Conservation (phyloP, 2,329 filamentous ascomycete genomes). For the Nothophaeocryptopus gaeumannii region DNA sequence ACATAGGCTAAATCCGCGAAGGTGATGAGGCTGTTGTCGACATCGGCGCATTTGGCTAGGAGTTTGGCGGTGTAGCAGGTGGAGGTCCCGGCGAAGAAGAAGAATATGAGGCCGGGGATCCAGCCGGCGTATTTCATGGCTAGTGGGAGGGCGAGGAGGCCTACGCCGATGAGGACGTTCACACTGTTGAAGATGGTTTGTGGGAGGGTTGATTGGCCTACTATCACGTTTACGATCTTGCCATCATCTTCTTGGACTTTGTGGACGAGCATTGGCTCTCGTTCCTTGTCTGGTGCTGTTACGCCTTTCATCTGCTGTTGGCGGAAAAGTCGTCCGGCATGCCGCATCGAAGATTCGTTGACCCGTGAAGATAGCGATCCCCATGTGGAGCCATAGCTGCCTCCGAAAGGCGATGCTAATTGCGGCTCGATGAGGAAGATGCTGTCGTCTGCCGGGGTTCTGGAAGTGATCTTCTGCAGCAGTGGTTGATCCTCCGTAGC, state of each 20-base stretch:
- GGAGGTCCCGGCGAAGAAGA: slow-evolving; percentile 69
- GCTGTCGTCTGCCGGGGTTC: slow-evolving; percentile 37
- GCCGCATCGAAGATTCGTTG: slow-evolving; percentile 56
- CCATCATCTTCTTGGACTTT: slow-evolving; percentile 82
- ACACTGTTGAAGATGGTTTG: slow-evolving; percentile 97
- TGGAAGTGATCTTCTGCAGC: slow-evolving; percentile 28
- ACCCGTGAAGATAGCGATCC: slow-evolving; percentile 57
- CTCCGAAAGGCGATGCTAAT: slow-evolving; percentile 66
- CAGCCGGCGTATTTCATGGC: slow-evolving; percentile 85
- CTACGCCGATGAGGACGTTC: slow-evolving; percentile 87
- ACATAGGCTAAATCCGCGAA: slow-evolving; percentile 93
- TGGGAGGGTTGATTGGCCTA: slow-evolving; percentile 90
- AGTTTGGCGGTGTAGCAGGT: slow-evolving; percentile 85
- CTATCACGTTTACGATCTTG: slow-evolving; percentile 76
- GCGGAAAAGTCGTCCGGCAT: slow-evolving; percentile 52
- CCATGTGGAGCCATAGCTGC: slow-evolving; percentile 66
- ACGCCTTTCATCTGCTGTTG: slow-evolving; percentile 46
- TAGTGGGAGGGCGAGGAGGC: slow-evolving; percentile 81
- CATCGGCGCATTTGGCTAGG: slow-evolving; percentile 82
- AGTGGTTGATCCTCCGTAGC: slow-evolving; percentile 28
- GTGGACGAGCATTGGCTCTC: slow-evolving; percentile 79
- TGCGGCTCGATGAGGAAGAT: slow-evolving; percentile 51
- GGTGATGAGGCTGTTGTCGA: slow-evolving; percentile 80
- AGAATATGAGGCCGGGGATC: slow-evolving; percentile 74
- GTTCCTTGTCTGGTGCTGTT: slow-evolving; percentile 44